Conservation (phyloP, 257 asterid species). For the Solanum commersonii region DNA sequence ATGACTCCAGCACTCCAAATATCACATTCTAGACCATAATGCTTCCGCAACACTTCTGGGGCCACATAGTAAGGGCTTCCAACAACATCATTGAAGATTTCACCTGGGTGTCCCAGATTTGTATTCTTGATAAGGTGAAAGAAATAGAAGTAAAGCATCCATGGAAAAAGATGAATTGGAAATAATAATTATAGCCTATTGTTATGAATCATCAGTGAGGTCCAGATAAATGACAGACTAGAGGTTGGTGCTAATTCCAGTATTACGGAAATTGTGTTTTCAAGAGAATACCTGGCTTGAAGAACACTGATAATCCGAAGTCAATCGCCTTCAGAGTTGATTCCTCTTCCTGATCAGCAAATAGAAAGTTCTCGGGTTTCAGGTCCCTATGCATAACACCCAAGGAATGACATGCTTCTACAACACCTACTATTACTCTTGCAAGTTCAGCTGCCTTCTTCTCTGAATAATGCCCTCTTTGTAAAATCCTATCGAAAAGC, state of each 20-base stretch:
- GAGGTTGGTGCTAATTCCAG: background rate
- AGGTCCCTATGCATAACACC: constrained; percentile 92
- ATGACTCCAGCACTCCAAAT: constrained; percentile 77
- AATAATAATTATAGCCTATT: background rate
- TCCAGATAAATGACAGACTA: background rate
- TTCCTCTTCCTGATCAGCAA: constrained; percentile 54
- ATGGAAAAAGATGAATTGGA: background rate
- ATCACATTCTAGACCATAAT: constrained; percentile 57
- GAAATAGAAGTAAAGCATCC: background rate
- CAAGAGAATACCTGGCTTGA: constrained; percentile 64
- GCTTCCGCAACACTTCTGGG: constrained; percentile 54
- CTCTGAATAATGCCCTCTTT: constrained; percentile 79
- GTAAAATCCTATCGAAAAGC: constrained; percentile 79
- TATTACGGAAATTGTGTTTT: background rate
- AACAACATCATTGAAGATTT: constrained; percentile 43
- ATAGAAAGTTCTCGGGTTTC: constrained; percentile 85
- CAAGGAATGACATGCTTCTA: constrained; percentile 72
- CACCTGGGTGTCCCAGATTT: constrained; percentile 24
- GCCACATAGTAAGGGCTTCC: constrained; percentile 75
- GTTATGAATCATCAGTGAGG: background rate
- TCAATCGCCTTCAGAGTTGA: constrained; percentile 65
- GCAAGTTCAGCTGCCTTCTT: constrained; percentile 89
- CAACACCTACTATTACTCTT: constrained; percentile 67
- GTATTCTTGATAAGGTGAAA: constrained; percentile 3
- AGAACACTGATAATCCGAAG: constrained; percentile 75